phyloP scores from a whole-genome alignment of 352 stramenopile species.

The Phytophthora nicotianae region DNA sequence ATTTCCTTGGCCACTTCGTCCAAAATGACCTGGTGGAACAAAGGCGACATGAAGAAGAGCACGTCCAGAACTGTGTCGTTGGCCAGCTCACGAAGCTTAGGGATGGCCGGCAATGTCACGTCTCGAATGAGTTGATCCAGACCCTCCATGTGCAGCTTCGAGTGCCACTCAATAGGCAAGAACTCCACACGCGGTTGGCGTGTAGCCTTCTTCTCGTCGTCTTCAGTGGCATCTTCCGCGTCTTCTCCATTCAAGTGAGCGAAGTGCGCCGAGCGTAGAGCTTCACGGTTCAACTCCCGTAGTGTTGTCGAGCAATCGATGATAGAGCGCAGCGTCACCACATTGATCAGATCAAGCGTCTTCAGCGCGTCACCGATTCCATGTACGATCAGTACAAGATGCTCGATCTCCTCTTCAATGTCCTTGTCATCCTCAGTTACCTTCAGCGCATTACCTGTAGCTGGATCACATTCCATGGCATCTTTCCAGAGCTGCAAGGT shows the following conservation, averaged over 20 bases:
- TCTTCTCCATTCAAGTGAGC: slow-evolving; percentile 42
- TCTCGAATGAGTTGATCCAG: slow-evolving; percentile 73
- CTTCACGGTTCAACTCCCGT: slow-evolving; percentile 67
- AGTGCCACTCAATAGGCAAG: slow-evolving; percentile 88
- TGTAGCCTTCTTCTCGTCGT: slow-evolving; percentile 6
- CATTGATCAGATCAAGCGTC: slow-evolving; percentile 86
- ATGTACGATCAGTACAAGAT: slow-evolving; percentile 90
- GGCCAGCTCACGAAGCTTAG: slow-evolving; percentile 90
- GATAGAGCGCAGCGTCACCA: slow-evolving; percentile 82
- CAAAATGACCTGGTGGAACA: slow-evolving; percentile 92
- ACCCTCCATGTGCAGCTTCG: slow-evolving; percentile 83
- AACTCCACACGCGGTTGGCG: slow-evolving; percentile 65
- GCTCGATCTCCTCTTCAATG: slow-evolving; percentile 80
- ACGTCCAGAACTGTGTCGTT: slow-evolving; percentile 94
- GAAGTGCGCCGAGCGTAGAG: slow-evolving; percentile 73
- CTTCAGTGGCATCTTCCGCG: slow-evolving; percentile 14
- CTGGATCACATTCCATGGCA: slow-evolving; percentile 48
- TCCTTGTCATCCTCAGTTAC: slow-evolving; percentile 65
- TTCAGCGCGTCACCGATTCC: slow-evolving; percentile 90
- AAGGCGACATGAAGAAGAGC: slow-evolving; percentile 93
- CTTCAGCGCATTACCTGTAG: slow-evolving; percentile 33
- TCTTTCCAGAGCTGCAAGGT: slow-evolving; percentile 65
- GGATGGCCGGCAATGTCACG: slow-evolving; percentile 86
- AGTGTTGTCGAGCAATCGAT: slow-evolving; percentile 81
- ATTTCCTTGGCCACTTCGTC: slow-evolving; percentile 92